Percentiles rank a stretch among this genome's conserved stretches.
Conservation (phyloP, 768 basidiomycete species). For the Panus rudis region DNA sequence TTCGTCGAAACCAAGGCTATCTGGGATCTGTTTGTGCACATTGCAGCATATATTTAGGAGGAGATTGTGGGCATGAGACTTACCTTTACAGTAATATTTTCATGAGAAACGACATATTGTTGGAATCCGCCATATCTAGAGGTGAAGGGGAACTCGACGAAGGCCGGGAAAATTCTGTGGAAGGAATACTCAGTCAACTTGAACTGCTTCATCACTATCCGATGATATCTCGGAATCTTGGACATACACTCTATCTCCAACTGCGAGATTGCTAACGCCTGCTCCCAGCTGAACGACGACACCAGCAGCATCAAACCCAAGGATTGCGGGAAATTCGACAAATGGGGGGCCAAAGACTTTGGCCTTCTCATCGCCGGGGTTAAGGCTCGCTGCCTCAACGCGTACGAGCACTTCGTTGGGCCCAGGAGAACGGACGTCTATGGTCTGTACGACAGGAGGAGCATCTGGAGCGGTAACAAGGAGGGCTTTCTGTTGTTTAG, state of each 20-base stretch:
- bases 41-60: too few species aligned
- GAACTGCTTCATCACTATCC: too few species aligned
- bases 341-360: conserved; percentile 29
- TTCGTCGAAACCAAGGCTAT: conserved; percentile 21
- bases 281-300: conserved; percentile 32
- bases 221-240: too few species aligned
- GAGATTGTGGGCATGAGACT: too few species aligned
- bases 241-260: conserved; percentile 35
- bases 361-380: conserved; percentile 47
- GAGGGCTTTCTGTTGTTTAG: conserved; percentile 3
- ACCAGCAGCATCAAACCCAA: conserved; percentile 35
- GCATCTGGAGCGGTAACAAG: not conserved
- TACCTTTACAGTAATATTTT: conserved; percentile 11
- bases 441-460: not conserved
- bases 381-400: conserved; percentile 13
- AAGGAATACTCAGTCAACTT: too few species aligned
- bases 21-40: conserved; percentile 23
- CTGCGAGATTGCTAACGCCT: conserved; percentile 27
- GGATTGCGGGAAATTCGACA: conserved; percentile 30
- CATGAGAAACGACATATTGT: conserved; percentile 14
- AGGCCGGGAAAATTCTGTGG: too few species aligned
- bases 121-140: conserved; percentile 11
- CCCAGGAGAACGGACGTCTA: conserved; percentile 8
- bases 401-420: conserved; percentile 12
- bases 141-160: too few species aligned